Evolutionary conservation across 1,284 basidiomycete species (phyloP).

Genomic region (Microbotryum violaceum): DNA sequence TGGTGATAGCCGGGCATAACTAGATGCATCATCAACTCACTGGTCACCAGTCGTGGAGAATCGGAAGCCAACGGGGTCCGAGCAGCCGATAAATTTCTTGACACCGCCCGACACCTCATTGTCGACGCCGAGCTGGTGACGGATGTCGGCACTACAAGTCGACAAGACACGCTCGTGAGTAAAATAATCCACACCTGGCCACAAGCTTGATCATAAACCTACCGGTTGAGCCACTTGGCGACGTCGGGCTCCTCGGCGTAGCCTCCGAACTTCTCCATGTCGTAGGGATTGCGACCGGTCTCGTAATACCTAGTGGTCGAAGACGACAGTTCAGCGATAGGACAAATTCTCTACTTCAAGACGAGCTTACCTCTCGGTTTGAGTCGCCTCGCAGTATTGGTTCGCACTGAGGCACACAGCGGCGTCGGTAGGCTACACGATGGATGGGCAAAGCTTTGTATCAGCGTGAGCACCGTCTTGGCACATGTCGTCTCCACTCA

Average conservation of each 20-base stretch:
- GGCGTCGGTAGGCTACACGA: slow-evolving; percentile 11
- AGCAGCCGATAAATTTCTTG: slow-evolving; percentile 32
- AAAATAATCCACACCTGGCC: too few species aligned
- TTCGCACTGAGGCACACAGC: slow-evolving; percentile 28
- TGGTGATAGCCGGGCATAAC: too few species aligned
- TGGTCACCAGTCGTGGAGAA: slow-evolving; percentile 31
- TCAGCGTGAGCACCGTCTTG: neutral
- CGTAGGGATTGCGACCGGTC: slow-evolving; percentile 30
- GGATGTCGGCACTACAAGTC: slow-evolving; percentile 12
- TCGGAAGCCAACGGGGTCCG: slow-evolving; percentile 26
- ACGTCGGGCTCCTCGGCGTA: slow-evolving; percentile 33
- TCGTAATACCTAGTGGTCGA: slow-evolving; percentile 10
- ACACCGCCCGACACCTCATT: slow-evolving; percentile 25
- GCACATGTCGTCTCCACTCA: neutral
- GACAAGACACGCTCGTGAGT: neutral
- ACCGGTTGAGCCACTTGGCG: slow-evolving; percentile 30
- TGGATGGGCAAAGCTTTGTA: too few species aligned
- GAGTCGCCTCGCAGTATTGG: slow-evolving; percentile 32
- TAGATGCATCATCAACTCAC: slow-evolving; percentile 9
- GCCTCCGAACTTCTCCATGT: slow-evolving; percentile 32
- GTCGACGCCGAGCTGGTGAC: slow-evolving; percentile 32
- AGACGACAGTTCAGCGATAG: neutral
- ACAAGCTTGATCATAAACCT: neutral
- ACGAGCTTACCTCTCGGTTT: slow-evolving; percentile 20
- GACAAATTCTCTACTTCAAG: slow-evolving; percentile 1